Evolutionary conservation across 306 rosid species (phyloP).

Genomic region (Trifolium subterraneum): DNA sequence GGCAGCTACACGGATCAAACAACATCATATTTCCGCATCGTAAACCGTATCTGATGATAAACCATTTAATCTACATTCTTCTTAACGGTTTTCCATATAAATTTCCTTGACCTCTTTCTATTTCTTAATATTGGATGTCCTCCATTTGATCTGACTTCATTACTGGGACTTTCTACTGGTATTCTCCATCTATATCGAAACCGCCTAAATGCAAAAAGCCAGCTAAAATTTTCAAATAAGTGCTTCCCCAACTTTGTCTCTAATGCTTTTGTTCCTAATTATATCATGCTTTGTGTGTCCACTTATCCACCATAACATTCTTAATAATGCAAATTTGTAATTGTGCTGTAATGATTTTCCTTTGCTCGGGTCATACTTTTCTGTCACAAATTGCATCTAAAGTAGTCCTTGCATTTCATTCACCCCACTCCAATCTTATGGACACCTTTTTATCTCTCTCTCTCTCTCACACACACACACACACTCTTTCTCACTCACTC

Average conservation of each 20-base stretch:
- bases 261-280: background rate
- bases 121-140: background rate
- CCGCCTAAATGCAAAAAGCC: background rate
- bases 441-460: background rate
- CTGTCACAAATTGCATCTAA: background rate
- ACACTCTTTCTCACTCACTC: background rate
- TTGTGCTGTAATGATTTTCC: background rate
- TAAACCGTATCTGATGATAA: background rate
- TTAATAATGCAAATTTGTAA: background rate
- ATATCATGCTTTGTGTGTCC: background rate
- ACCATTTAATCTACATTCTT: constrained; percentile 2
- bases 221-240: background rate
- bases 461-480: too few species aligned
- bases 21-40: background rate
- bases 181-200: background rate
- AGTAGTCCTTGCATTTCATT: background rate
- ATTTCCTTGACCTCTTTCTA: background rate
- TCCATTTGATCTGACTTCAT: background rate
- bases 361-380: background rate
- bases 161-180: background rate
- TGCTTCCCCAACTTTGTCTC: background rate
- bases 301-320: background rate
- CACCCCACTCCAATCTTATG: constrained; percentile 8
- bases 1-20: background rate
- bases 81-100: background rate